Percentiles rank a stretch among this genome's conserved stretches.
Evolutionary conservation across 2,329 filamentous ascomycete genomes (phyloP).

Genomic region (Cladophialophora yegresii): DNA sequence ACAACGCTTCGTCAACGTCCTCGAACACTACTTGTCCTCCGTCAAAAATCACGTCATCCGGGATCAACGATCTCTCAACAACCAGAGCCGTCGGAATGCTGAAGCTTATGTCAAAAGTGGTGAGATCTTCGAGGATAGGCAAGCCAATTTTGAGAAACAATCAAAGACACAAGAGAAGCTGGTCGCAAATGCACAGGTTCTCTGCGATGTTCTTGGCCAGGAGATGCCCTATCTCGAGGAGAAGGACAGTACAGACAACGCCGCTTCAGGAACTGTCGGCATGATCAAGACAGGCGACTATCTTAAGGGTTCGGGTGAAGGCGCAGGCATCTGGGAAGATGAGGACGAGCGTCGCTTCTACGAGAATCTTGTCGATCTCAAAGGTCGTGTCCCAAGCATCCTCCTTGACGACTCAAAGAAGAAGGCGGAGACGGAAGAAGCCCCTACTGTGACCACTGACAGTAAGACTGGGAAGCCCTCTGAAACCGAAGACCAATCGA

Average conservation of each 20-base stretch:
- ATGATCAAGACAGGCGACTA: constrained; percentile 94
- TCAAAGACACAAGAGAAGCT: constrained; percentile 90
- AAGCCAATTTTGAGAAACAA: constrained; percentile 92
- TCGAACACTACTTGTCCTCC: constrained; percentile 88
- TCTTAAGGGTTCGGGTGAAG: constrained; percentile 83
- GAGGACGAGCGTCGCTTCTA: constrained; percentile 98
- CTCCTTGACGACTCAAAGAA: constrained; percentile 93
- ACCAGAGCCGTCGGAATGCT: constrained; percentile 89
- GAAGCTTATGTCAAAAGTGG: constrained; percentile 98
- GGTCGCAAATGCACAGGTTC: constrained; percentile 81
- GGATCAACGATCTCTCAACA: constrained; percentile 86
- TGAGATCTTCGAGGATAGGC: constrained; percentile 95
- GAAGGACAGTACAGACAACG: constrained; percentile 68
- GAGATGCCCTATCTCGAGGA: constrained; percentile 95
- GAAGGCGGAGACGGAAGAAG: constrained; percentile 79
- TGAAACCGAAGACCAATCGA: constrained; percentile 78
- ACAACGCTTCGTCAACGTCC: constrained; percentile 80
- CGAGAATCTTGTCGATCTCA: constrained; percentile 91
- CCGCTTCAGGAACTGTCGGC: constrained; percentile 77
- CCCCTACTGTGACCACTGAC: constrained; percentile 55
- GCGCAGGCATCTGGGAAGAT: constrained; percentile 96
- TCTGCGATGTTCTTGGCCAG: constrained; percentile 81
- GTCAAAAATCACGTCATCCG: constrained; percentile 83
- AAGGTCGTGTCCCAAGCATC: constrained; percentile 92
- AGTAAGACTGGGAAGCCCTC: constrained; percentile 54